phyloP scores from a whole-genome alignment of 2,329 filamentous ascomycete species.

The Ceratocystiopsis sp. region DNA sequence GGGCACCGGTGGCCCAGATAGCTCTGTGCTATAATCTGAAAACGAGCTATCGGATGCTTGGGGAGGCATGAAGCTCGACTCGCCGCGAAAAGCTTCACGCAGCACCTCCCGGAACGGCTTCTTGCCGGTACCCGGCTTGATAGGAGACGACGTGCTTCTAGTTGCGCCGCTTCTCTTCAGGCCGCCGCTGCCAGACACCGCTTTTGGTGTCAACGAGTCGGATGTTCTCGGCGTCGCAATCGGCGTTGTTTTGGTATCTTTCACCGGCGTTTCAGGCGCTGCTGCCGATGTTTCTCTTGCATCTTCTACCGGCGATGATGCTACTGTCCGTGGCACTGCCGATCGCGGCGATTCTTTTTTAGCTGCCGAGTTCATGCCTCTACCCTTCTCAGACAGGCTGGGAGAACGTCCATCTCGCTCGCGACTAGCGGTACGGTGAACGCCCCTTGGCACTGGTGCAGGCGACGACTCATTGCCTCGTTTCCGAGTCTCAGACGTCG shows the following conservation, averaged over 20 bases:
- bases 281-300: constrained; percentile 7
- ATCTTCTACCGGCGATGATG: constrained; percentile 1
- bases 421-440: too few relatives aligned
- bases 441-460: neutral
- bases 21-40: too few relatives aligned
- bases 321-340: too few relatives aligned
- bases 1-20: too few relatives aligned
- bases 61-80: constrained; percentile 32
- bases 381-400: too few relatives aligned
- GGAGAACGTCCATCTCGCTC: too few relatives aligned
- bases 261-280: neutral
- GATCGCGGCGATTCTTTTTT: too few relatives aligned
- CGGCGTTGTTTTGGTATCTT: constrained; percentile 15
- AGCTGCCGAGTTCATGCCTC: too few relatives aligned
- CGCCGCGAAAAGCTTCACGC: constrained; percentile 45
- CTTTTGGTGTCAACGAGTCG: constrained; percentile 8
- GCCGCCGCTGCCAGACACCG: constrained; percentile 14
- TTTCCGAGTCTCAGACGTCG: constrained; percentile 6
- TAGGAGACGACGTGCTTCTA: constrained; percentile 29
- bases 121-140: constrained; percentile 26
- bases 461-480: neutral
- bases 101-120: constrained; percentile 39
- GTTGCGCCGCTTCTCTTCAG: constrained; percentile 41
- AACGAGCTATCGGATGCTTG: constrained; percentile 20
- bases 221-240: too few relatives aligned